A percentile compares a stretch with the other conserved stretches of the same genome.
Conservation (phyloP, 2,329 filamentous ascomycete genomes). For the Fusarium sp. region DNA sequence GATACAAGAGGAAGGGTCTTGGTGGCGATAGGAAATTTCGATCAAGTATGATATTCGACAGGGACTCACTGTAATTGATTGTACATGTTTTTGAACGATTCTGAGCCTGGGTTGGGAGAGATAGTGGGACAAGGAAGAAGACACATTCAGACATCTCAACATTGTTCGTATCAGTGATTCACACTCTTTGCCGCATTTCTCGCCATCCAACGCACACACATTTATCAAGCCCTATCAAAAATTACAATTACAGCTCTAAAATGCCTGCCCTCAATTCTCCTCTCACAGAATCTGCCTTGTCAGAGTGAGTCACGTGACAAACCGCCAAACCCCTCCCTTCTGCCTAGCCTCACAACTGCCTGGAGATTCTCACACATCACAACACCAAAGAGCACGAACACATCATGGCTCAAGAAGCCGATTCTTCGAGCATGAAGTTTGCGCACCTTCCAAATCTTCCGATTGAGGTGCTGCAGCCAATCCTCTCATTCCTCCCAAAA, state of each 20-base stretch:
- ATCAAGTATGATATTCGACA: neutral
- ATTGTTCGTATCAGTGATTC: neutral
- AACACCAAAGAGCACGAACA: neutral
- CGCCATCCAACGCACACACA: neutral
- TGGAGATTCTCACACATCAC: neutral
- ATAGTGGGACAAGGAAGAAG: neutral
- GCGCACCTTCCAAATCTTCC: neutral
- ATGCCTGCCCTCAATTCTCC: neutral
- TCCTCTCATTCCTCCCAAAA: neutral
- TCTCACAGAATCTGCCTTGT: neutral
- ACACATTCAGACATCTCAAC: neutral
- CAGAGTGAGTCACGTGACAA: neutral
- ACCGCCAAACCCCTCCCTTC: neutral
- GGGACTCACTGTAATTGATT: neutral
- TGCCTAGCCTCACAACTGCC: neutral
- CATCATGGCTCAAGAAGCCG: neutral
- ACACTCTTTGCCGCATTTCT: neutral
- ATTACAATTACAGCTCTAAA: neutral
- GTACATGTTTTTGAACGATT: neutral
- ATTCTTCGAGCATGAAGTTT: neutral
- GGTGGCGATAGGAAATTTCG: neutral
- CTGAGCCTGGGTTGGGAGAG: neutral
- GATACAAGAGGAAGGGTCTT: neutral
- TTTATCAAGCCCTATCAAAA: too few relatives aligned
- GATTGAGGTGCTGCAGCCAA: neutral